phyloP scores from a whole-genome alignment of 2,329 filamentous ascomycete genomes.

The Periconia digitata region DNA sequence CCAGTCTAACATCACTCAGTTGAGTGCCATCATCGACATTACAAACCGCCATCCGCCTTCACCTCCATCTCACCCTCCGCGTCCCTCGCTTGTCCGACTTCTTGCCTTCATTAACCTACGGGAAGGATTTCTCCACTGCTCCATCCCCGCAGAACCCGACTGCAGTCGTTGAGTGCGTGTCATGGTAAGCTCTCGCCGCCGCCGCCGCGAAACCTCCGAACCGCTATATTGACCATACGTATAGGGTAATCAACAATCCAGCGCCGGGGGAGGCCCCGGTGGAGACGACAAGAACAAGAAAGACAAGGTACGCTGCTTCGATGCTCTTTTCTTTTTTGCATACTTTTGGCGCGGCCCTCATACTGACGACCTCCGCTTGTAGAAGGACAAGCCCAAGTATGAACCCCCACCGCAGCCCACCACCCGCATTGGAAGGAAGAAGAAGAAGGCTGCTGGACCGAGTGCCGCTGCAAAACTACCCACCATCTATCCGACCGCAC shows the following conservation, averaged over 20 bases:
- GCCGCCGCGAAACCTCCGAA: conserved; percentile 18
- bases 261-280: conserved; percentile 71
- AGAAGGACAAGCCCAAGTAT: conserved; percentile 99
- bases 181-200: conserved; percentile 34
- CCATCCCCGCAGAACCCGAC: background rate
- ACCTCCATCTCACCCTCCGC: background rate
- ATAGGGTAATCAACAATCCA: conserved; percentile 83
- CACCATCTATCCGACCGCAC: conserved; percentile 88
- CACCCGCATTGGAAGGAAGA: conserved; percentile 95
- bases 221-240: conserved; percentile 41
- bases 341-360: conserved; percentile 7
- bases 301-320: conserved; percentile 53
- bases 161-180: conserved; percentile 21
- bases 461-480: conserved; percentile 96
- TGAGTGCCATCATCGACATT: conserved; percentile 28
- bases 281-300: conserved; percentile 91
- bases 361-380: conserved; percentile 18
- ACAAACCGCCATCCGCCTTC: conserved; percentile 32
- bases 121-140: background rate
- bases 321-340: background rate
- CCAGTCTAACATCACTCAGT: conserved; percentile 11
- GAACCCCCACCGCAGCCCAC: conserved; percentile 96
- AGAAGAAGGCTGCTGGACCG: conserved; percentile 91
- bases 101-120: background rate
- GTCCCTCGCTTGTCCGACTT: background rate